Conservation (phyloP, 2,329 filamentous ascomycete genomes). For the Colletotrichum sp. region DNA sequence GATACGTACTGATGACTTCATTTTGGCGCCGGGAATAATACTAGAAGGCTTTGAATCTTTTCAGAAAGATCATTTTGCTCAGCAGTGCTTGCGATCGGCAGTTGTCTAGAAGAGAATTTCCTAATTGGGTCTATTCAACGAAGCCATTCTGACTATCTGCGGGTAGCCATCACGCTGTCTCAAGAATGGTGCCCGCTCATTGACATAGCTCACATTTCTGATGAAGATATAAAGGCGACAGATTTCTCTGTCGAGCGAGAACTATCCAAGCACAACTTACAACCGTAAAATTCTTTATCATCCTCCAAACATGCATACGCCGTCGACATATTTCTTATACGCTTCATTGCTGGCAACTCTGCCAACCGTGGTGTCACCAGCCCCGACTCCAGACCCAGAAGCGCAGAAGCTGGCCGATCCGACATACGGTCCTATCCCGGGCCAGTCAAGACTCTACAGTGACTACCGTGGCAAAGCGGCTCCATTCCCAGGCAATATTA, state of each 20-base stretch:
- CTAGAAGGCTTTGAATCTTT: rapidly evolving
- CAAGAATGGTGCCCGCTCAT: background rate
- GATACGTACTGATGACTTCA: background rate
- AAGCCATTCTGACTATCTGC: background rate
- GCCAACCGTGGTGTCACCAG: background rate
- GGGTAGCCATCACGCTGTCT: background rate
- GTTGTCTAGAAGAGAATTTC: background rate
- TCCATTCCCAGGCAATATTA: background rate
- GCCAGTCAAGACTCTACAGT: background rate
- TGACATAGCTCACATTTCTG: background rate
- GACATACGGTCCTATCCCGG: background rate
- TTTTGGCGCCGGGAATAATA: background rate
- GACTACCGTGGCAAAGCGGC: background rate
- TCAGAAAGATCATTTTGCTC: background rate
- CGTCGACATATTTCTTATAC: background rate
- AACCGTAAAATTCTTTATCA: background rate
- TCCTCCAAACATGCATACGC: background rate
- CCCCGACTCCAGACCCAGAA: background rate
- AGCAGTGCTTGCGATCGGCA: background rate
- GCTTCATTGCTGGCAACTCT: background rate
- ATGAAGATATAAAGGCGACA: background rate
- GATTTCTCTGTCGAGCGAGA: background rate
- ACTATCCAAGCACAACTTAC: background rate
- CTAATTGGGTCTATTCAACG: background rate
- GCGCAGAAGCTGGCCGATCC: background rate